phyloP scores from a whole-genome alignment of 129 eudicot species.

The Erigeron canadensis region DNA sequence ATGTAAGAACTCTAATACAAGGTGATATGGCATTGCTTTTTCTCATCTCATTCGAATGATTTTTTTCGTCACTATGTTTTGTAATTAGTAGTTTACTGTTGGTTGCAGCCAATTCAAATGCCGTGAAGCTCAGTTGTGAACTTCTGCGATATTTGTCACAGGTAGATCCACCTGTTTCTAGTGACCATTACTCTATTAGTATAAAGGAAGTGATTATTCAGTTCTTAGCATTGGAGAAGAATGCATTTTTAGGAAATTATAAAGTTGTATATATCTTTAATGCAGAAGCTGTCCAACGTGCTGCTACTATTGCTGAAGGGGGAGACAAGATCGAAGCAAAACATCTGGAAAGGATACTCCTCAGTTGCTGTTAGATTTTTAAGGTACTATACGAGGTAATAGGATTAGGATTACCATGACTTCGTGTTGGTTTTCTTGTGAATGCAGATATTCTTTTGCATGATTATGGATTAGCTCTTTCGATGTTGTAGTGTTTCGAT shows the following conservation, averaged over 20 bases:
- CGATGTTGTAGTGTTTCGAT: no score
- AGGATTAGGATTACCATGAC: slow-evolving; percentile 10
- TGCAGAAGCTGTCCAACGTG: slow-evolving; percentile 82
- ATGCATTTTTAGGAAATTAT: background rate
- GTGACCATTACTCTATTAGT: slow-evolving; percentile 5
- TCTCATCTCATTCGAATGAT: no score
- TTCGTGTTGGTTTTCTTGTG: slow-evolving; percentile 8
- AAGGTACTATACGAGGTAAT: slow-evolving; percentile 39
- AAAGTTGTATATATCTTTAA: slow-evolving; percentile 6
- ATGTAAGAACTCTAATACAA: no score
- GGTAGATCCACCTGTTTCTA: slow-evolving; percentile 40
- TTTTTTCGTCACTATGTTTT: background rate
- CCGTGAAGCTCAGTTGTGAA: slow-evolving; percentile 85
- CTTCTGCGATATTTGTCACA: slow-evolving; percentile 73
- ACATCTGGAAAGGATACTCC: slow-evolving; percentile 95
- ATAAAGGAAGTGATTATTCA: slow-evolving; percentile 15
- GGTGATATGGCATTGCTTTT: background rate
- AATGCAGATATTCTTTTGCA: slow-evolving; percentile 2
- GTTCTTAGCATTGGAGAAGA: background rate
- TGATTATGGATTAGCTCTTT: no score
- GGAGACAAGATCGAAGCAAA: slow-evolving; percentile 70
- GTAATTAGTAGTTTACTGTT: slow-evolving; percentile 4
- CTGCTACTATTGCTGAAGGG: slow-evolving; percentile 86
- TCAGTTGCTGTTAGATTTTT: slow-evolving; percentile 81
- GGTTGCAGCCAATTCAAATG: slow-evolving; percentile 73